Percentiles rank a stretch among this genome's conserved stretches.
These are phyloP conservation scores for Geotrichum klebahnii DNA, from an alignment of 1,139 yeast genomes.

Conservation along the genomic window DNA sequence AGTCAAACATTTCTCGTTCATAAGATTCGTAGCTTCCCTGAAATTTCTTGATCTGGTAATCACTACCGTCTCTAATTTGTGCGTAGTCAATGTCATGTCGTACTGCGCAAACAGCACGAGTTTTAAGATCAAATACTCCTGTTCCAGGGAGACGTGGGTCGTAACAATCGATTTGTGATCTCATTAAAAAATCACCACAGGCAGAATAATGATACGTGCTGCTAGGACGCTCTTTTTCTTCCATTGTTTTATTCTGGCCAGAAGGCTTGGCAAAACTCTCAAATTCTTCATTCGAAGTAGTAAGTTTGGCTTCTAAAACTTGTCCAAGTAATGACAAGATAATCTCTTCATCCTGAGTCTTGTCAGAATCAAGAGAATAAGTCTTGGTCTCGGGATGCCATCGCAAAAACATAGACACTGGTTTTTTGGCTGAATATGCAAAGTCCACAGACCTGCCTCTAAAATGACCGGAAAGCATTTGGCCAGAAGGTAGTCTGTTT, in stretches of 20 bases:
- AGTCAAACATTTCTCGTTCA: slow-evolving; percentile 72
- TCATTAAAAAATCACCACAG: slow-evolving; percentile 64
- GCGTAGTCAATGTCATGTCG: slow-evolving; percentile 72
- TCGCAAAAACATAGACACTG: slow-evolving; percentile 45
- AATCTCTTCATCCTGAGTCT: slow-evolving; percentile 62
- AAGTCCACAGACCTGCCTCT: slow-evolving; percentile 33
- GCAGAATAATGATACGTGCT: slow-evolving; percentile 66
- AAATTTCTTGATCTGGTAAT: slow-evolving; percentile 60
- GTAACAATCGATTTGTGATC: slow-evolving; percentile 87
- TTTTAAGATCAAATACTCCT: slow-evolving; percentile 88
- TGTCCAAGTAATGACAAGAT: slow-evolving; percentile 77
- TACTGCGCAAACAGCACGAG: slow-evolving; percentile 84
- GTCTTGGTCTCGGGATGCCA: slow-evolving; percentile 40
- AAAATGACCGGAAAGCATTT: slow-evolving; percentile 46
- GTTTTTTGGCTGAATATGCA: slow-evolving; percentile 42
- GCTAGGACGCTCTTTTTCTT: slow-evolving; percentile 23
- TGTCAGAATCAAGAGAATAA: slow-evolving; percentile 69
- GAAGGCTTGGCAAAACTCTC: slow-evolving; percentile 33
- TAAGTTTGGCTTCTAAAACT: slow-evolving; percentile 67
- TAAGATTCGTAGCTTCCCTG: slow-evolving; percentile 70
- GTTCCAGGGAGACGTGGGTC: slow-evolving; percentile 78
- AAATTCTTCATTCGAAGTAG: slow-evolving; percentile 50
- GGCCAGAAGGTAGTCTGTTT: slow-evolving; percentile 49
- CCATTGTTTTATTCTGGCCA: slow-evolving; percentile 9
- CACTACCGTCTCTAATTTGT: slow-evolving; percentile 51